Base-by-base conservation (phyloP, 768 basidiomycete species). In the Rhizopogon vinicolor region DNA sequence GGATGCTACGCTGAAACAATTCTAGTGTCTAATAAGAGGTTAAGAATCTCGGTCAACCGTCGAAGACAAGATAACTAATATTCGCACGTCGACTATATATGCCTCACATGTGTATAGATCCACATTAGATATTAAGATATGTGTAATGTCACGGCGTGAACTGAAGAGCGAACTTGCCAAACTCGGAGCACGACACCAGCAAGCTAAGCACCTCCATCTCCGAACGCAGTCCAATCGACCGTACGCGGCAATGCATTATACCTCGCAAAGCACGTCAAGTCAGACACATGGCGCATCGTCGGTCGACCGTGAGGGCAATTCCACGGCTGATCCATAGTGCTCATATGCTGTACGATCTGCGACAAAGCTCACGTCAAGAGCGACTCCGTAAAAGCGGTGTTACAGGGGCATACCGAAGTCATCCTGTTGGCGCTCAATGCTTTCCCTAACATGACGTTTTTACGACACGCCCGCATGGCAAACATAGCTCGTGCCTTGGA, bases 401-500 rank as follows among this genome's bases (percentile, higher is more conserved):
- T 33, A 31, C 14, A 22, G 13, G 25, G 19, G 22, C 40, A 12
- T 62, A 91, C 88, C 57, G 75, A 65, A 18, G 76, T 80, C 96
- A 99, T 98, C 64, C 91, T 91, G 14, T 74, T 69, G 56, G 71
- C 75, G 39, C 80, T 93, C 57, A 98, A 75, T 10, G 93, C 78
- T 74, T 83, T 91, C 3, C 97, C 95, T 43, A 98, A 79, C 97
- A 98, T 99, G 41, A 97, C 86, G 69, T 94, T 98, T 74, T 91
- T 94, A 59, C 96, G 70, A 71, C 97, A 99, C 0, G 97, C 97
- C 37, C 95, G 82, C 81, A 87, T 91, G 0, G 97, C 97, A 65
- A 99, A 98, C 95, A 99, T 98, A 5, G 86, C 79, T 14, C 94
- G 81, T 14, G 91, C 93, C 69, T 98, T 98, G 14, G 89, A 88